Conservation (phyloP, 805 yeast species). For the Metschnikowia vanudenii region DNA sequence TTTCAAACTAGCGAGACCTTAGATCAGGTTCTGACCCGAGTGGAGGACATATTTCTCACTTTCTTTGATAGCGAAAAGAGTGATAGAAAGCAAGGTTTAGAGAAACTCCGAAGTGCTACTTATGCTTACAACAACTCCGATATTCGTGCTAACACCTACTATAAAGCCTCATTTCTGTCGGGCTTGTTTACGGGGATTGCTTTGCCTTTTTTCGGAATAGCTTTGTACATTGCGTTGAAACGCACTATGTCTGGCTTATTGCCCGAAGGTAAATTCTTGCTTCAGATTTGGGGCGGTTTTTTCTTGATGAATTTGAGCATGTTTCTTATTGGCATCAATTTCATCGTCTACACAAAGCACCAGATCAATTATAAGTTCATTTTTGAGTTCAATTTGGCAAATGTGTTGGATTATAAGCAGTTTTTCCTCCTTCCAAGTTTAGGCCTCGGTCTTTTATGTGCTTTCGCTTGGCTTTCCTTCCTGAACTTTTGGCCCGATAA, state of each 20-base stretch:
- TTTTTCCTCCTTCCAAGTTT: conserved; percentile 63
- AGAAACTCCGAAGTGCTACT: conserved; percentile 52
- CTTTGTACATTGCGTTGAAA: conserved; percentile 51
- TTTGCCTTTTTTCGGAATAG: conserved; percentile 63
- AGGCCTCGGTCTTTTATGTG: conserved; percentile 51
- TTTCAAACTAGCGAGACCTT: conserved; percentile 63
- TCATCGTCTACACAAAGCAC: conserved; percentile 67
- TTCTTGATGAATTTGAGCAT: conserved; percentile 61
- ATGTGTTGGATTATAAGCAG: conserved; percentile 64
- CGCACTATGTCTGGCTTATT: conserved; percentile 35
- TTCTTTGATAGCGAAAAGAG: conserved; percentile 53
- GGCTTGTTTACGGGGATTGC: conserved; percentile 73
- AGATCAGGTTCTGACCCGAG: conserved; percentile 59
- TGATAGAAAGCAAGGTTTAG: conserved; percentile 67
- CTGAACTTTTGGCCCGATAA: conserved; percentile 58
- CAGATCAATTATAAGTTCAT: conserved; percentile 89
- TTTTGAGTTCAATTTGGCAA: conserved; percentile 77
- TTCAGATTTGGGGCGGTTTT: conserved; percentile 95
- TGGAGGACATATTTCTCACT: conserved; percentile 66
- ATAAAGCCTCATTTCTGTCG: conserved; percentile 51
- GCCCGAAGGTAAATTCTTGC: conserved; percentile 57
- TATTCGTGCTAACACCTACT: conserved; percentile 29
- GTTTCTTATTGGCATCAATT: conserved; percentile 63
- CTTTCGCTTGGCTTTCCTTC: conserved; percentile 77
- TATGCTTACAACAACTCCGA: conserved; percentile 36